Evolutionary conservation across 2,329 filamentous ascomycete genomes (phyloP).

Genomic region (Paecilomyces niveus): DNA sequence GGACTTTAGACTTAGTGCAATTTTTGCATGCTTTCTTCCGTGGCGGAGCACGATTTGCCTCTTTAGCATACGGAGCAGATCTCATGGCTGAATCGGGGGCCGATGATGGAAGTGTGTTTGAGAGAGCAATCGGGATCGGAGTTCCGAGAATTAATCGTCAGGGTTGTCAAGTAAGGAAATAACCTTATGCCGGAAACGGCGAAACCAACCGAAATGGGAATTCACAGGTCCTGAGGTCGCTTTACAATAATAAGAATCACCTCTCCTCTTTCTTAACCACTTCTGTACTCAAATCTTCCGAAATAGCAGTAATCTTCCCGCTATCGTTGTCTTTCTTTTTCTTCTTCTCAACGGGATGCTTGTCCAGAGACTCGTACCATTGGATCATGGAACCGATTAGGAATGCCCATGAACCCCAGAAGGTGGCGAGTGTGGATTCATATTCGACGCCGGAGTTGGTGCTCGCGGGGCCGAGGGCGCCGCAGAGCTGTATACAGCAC

Average conservation of each 20-base stretch:
- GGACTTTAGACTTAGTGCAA: no score
- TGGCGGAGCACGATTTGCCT: no score
- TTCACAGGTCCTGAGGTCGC: no score
- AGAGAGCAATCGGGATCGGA: no score
- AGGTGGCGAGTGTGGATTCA: constrained; percentile 41
- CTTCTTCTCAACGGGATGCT: constrained; percentile 36
- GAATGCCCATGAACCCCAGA: constrained; percentile 36
- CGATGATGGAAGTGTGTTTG: no score
- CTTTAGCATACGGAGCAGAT: no score
- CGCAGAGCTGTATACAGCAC: constrained; percentile 36
- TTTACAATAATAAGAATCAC: not conserved
- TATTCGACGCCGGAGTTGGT: constrained; percentile 39
- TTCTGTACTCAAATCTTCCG: not conserved
- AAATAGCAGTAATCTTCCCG: not conserved
- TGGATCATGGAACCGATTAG: constrained; percentile 42
- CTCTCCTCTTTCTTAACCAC: not conserved
- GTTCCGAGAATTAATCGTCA: no score
- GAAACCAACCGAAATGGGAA: no score
- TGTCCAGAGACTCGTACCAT: constrained; percentile 44
- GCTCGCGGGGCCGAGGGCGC: constrained; percentile 47
- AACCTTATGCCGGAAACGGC: no score
- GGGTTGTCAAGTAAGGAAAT: no score
- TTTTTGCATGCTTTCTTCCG: no score
- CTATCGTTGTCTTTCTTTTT: not conserved
- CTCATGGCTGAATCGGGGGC: no score